A percentile compares a stretch with the other conserved stretches of the same genome.
These are phyloP conservation scores for Dichotomopilus funicola DNA, from an alignment of 2,329 filamentous ascomycete species.

Conservation along the genomic window DNA sequence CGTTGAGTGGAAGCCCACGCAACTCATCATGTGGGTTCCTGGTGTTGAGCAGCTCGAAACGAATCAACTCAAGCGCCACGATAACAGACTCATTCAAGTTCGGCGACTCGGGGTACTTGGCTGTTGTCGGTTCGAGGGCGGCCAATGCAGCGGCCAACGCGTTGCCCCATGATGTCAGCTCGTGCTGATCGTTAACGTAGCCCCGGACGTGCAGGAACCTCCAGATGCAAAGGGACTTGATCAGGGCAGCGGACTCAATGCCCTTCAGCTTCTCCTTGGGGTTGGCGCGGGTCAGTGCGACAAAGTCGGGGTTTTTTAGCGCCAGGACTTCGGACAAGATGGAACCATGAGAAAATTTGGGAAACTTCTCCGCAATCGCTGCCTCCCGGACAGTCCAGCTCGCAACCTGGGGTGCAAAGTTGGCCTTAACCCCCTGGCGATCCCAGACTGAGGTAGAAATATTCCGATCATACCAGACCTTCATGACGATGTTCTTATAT, in stretches of 20 bases:
- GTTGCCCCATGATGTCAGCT: slow-evolving; percentile 76
- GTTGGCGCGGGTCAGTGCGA: slow-evolving; percentile 58
- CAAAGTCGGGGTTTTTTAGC: slow-evolving; percentile 63
- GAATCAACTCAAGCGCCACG: slow-evolving; percentile 77
- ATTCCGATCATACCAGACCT: slow-evolving; percentile 75
- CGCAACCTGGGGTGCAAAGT: slow-evolving; percentile 37
- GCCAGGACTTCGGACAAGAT: slow-evolving; percentile 58
- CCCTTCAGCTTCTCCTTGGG: slow-evolving; percentile 47
- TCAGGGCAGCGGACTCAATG: slow-evolving; percentile 59
- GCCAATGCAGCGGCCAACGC: slow-evolving; percentile 66
- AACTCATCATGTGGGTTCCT: slow-evolving; percentile 52
- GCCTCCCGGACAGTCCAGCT: slow-evolving; percentile 69
- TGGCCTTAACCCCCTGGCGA: slow-evolving; percentile 36
- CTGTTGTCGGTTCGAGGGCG: slow-evolving; percentile 49
- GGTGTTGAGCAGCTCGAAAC: slow-evolving; percentile 69
- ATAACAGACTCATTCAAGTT: slow-evolving; percentile 70
- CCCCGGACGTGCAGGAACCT: slow-evolving; percentile 83
- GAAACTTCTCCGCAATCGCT: slow-evolving; percentile 43
- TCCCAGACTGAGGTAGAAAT: slow-evolving; percentile 64
- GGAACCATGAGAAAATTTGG: slow-evolving; percentile 38
- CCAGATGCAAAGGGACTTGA: slow-evolving; percentile 71
- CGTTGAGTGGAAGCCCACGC: slow-evolving; percentile 49
- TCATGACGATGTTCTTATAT: slow-evolving; percentile 69
- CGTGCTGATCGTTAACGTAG: slow-evolving; percentile 73
- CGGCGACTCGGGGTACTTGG: slow-evolving; percentile 37